Conservation (phyloP, 257 asterid species). For the Schizonepeta tenuifolia region DNA sequence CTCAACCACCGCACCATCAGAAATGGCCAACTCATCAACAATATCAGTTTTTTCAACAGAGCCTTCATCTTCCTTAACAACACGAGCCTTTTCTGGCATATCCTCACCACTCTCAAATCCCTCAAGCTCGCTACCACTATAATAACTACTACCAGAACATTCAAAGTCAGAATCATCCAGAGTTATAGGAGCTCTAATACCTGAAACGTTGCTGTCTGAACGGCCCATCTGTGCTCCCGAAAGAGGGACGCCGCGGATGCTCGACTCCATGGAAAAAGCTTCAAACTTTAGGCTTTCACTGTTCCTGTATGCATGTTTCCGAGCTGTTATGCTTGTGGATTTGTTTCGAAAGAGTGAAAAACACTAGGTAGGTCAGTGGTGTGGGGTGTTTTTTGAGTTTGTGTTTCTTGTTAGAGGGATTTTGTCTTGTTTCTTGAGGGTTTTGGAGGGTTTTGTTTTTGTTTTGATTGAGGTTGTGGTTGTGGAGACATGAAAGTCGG, state of each 20-base stretch:
- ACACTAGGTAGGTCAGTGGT: conserved; percentile 20
- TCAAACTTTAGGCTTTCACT: conserved; percentile 24
- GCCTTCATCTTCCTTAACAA: conserved; percentile 43
- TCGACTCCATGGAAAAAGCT: conserved; percentile 52
- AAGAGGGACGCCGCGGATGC: conserved; percentile 56
- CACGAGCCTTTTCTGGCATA: conserved; percentile 40
- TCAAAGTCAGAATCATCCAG: conserved; percentile 79
- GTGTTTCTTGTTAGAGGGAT: conserved; percentile 33
- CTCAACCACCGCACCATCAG: conserved; percentile 40
- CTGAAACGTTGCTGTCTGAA: conserved; percentile 56
- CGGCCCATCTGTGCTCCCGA: conserved; percentile 52
- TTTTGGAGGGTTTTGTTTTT: conserved; percentile 31
- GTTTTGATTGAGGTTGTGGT: conserved; percentile 39
- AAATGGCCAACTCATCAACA: conserved; percentile 39
- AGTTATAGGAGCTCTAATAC: conserved; percentile 95
- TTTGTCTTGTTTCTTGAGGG: conserved; percentile 36
- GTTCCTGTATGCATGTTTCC: conserved; percentile 29
- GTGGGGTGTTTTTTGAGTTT: conserved; percentile 27
- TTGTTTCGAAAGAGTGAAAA: conserved; percentile 26
- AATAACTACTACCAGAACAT: conserved; percentile 54
- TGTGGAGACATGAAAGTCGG: conserved; percentile 29
- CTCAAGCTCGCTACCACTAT: conserved; percentile 58
- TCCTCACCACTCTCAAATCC: conserved; percentile 66
- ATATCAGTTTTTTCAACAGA: conserved; percentile 43
- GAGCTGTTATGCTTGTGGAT: conserved; percentile 16